These are phyloP conservation scores for Aspergillus heteromorphus DNA, from an alignment of 495 filamentous ascomycete species.

Conservation along the genomic window DNA sequence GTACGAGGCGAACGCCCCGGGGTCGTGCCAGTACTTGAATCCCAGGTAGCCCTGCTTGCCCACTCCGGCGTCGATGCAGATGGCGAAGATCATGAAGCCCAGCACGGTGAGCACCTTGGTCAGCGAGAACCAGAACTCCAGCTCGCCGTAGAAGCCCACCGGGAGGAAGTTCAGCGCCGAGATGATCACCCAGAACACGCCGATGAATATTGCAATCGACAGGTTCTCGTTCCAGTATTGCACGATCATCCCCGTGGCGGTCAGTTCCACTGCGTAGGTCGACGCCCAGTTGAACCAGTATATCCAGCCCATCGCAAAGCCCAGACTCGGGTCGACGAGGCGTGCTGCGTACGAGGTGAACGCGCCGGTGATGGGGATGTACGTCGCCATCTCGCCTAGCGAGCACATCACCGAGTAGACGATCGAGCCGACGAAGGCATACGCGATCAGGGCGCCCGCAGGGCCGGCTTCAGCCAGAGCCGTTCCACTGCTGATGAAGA, in stretches of 20 bases:
- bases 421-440: slow-evolving; percentile 54
- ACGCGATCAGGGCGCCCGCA: slow-evolving; percentile 59
- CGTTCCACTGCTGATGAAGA: slow-evolving; percentile 52
- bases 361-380: slow-evolving; percentile 49
- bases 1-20: slow-evolving; percentile 56
- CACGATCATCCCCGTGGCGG: slow-evolving; percentile 29
- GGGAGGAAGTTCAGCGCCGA: slow-evolving; percentile 56
- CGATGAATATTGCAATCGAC: slow-evolving; percentile 57
- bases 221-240: slow-evolving; percentile 31
- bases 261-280: not conserved
- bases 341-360: slow-evolving; percentile 54
- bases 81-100: slow-evolving; percentile 55
- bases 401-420: slow-evolving; percentile 59
- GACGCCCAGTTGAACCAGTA: slow-evolving; percentile 54
- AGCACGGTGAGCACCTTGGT: slow-evolving; percentile 57
- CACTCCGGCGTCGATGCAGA: slow-evolving; percentile 57
- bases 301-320: slow-evolving; percentile 51
- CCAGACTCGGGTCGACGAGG: slow-evolving; percentile 49
- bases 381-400: slow-evolving; percentile 52
- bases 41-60: slow-evolving; percentile 50
- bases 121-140: slow-evolving; percentile 57
- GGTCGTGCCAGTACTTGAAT: slow-evolving; percentile 58
- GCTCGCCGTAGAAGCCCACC: slow-evolving; percentile 48
- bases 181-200: slow-evolving; percentile 63
- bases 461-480: slow-evolving; percentile 58